Evolutionary conservation across 805 yeast genomes (phyloP).

Genomic region (Saccharomycopsis schoenii): DNA sequence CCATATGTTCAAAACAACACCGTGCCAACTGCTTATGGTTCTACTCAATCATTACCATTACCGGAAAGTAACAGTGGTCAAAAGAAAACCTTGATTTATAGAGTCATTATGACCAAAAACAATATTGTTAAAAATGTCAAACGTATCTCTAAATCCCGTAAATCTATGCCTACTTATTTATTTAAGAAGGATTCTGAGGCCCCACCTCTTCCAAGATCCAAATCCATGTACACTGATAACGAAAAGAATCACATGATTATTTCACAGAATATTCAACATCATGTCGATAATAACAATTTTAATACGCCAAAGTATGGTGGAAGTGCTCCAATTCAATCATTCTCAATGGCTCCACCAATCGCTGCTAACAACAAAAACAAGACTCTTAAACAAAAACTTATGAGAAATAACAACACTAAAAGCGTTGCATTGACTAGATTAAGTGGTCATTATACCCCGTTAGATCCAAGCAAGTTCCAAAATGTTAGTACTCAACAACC

Average conservation of each 20-base stretch:
- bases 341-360: not conserved
- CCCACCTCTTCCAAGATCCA: not conserved
- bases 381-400: constrained; percentile 1
- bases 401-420: constrained; percentile 4
- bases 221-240: constrained; percentile 8
- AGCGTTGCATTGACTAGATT: constrained; percentile 16
- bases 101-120: constrained; percentile 15
- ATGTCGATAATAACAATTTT: not conserved
- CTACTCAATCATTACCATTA: not conserved
- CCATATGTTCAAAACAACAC: not conserved
- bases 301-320: not conserved
- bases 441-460: constrained; percentile 9
- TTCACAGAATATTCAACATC: constrained; percentile 1
- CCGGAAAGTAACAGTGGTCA: not conserved
- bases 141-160: constrained; percentile 10
- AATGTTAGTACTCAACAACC: not conserved
- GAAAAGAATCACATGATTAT: constrained; percentile 10
- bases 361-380: not conserved
- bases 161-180: not conserved
- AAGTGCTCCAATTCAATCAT: not conserved
- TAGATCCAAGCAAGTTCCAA: not conserved
- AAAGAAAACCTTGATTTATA: constrained; percentile 13
- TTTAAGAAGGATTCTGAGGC: not conserved
- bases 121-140: constrained; percentile 14
- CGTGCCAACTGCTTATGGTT: not conserved